Conservation (phyloP, 805 yeast genomes). For the Yarrowia bubula region DNA sequence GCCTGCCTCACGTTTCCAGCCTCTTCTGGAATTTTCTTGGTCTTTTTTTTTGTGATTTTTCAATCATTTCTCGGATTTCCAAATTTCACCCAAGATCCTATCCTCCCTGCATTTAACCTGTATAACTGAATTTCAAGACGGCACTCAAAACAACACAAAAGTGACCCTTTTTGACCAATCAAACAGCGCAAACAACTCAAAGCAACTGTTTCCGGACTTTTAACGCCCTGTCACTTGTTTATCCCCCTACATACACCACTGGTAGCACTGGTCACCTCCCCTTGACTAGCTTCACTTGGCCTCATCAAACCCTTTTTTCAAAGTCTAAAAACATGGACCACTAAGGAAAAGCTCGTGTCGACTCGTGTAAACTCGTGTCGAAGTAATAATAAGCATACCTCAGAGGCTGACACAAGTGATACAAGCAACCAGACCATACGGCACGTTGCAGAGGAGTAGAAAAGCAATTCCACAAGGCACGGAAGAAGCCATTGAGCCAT, state of each 20-base stretch:
- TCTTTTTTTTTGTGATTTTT: neutral
- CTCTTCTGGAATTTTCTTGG: neutral
- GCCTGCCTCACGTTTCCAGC: neutral
- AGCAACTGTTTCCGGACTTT: no score
- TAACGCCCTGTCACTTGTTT: no score
- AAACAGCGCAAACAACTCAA: no score
- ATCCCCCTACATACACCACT: no score
- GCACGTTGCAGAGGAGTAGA: no score
- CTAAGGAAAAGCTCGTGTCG: neutral
- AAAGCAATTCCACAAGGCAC: no score
- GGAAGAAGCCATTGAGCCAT: no score
- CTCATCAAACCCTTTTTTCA: neutral
- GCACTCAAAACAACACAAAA: neutral
- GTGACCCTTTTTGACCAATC: no score
- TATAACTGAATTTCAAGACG: neutral
- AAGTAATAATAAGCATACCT: neutral
- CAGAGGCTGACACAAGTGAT: no score
- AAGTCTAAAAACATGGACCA: neutral
- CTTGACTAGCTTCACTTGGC: no score
- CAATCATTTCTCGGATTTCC: neutral
- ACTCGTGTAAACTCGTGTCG: neutral
- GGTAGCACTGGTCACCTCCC: no score
- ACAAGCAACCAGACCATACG: no score
- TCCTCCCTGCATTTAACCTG: neutral
- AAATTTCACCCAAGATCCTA: neutral